Conservation (phyloP, 2,329 filamentous ascomycete species). For the Tolypocladium inflatum region DNA sequence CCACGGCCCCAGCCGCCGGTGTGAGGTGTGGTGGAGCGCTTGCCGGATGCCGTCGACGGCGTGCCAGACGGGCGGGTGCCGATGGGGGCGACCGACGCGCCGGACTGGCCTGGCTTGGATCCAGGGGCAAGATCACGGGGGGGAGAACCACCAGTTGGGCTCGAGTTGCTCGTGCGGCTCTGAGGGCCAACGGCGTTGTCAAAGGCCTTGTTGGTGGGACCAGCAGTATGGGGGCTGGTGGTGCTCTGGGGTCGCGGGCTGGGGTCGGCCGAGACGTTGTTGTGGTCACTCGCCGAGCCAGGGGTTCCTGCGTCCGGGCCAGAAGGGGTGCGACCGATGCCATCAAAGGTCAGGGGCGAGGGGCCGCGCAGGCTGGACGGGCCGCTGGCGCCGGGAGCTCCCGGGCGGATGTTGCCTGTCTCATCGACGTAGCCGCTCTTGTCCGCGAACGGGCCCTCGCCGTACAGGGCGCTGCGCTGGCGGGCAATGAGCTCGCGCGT, state of each 20-base stretch:
- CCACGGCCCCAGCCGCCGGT: slow-evolving; percentile 73
- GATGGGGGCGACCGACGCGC: slow-evolving; percentile 75
- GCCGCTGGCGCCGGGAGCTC: slow-evolving; percentile 56
- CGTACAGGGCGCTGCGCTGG: slow-evolving; percentile 90
- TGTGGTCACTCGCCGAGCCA: slow-evolving; percentile 28
- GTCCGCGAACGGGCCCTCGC: slow-evolving; percentile 62
- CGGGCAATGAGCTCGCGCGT: slow-evolving; percentile 92
- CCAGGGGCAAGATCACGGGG: slow-evolving; percentile 53
- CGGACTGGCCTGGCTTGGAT: slow-evolving; percentile 43
- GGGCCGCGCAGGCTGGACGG: slow-evolving; percentile 60
- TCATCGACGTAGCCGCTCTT: slow-evolving; percentile 61
- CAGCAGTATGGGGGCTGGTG: slow-evolving; percentile 65
- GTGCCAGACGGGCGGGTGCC: slow-evolving; percentile 72
- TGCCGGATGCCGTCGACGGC: slow-evolving; percentile 44
- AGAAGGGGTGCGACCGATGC: slow-evolving; percentile 32
- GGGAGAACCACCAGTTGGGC: slow-evolving; percentile 68
- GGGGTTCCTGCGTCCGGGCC: slow-evolving; percentile 26
- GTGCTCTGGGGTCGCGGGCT: slow-evolving; percentile 73
- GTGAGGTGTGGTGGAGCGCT: slow-evolving; percentile 81
- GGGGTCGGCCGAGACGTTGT: slow-evolving; percentile 32
- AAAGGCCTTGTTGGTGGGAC: slow-evolving; percentile 47
- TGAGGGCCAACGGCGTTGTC: slow-evolving; percentile 46
- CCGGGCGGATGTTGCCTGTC: slow-evolving; percentile 50
- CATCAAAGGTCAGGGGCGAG: slow-evolving; percentile 73
- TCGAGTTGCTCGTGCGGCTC: slow-evolving; percentile 76